Base-by-base conservation (phyloP, 2,329 filamentous ascomycete species). In the Scytalidium lignicola region DNA sequence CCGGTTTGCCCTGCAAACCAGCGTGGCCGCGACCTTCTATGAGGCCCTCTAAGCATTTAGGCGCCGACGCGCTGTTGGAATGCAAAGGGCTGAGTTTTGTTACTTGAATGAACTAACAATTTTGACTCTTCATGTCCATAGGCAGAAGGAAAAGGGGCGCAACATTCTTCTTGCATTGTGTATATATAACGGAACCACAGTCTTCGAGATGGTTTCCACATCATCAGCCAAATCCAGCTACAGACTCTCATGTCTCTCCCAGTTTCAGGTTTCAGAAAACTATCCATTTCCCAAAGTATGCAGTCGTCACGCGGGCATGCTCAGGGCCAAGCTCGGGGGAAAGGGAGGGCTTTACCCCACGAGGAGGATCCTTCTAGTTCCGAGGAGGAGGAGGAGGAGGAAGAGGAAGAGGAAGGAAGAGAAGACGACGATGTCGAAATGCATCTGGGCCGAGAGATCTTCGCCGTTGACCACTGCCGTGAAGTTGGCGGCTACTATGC, bases 171-270 rank as follows among this genome's bases (percentile, higher is more conserved):
- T 22, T 26, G 10, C 12, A 5, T n/a, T 37, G n/a, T 37, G 15
- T 37, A 37, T 37, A 37, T 17, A 37, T 13, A 5, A 37, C 23
- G 32, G n/a, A 5, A 13, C 12, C 32, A 17, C 32, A 37, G 32
- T 17, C 32, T 37, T n/a, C 52, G 45, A 47, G 32, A 62, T 64
- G 57, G 42, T 17, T 49, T 48, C 28, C 2, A 20, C 22, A 43
- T 29, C 10, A 15, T 8, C n/a, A 37, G 51, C 32, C 43, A 48
- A 46, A 49, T 20, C 23, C 41, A 54, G 28, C 47, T 45, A 23
- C 39, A 44, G 46, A 55, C 50, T 51, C 55, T 54, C 55, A 64
- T 64, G 62, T 62, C 60, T 56, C 50, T 55, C 37, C 59, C 62
- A 47, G 51, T 56, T 45, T 53, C 57, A 13, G 54, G 54, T 50